A percentile compares a stretch with the other conserved stretches of the same genome.
Evolutionary conservation across 2,329 filamentous ascomycete species (phyloP).

Genomic region (Cladophialophora chaetospira): DNA sequence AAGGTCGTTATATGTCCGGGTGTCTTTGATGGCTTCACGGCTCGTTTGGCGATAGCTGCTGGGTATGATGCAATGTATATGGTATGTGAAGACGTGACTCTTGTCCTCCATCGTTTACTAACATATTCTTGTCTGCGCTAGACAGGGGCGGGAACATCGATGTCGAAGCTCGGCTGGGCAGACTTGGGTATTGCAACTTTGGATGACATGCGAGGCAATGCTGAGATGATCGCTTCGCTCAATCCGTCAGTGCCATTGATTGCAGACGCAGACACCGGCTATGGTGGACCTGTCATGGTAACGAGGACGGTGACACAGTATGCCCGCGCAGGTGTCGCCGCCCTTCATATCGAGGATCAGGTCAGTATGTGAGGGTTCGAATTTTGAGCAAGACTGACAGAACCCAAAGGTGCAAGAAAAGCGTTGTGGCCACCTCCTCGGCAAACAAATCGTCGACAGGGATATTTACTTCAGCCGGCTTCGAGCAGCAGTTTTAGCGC

Average conservation of each 20-base stretch:
- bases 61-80: slow-evolving; percentile 56
- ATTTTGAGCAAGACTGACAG: background rate
- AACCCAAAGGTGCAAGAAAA: slow-evolving; percentile 47
- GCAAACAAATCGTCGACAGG: slow-evolving; percentile 43
- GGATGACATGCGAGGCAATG: slow-evolving; percentile 56
- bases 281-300: slow-evolving; percentile 54
- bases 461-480: slow-evolving; percentile 42
- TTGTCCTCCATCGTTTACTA: background rate
- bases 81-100: slow-evolving; percentile 29
- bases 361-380: slow-evolving; percentile 1
- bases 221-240: slow-evolving; percentile 57
- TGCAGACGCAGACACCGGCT: slow-evolving; percentile 57
- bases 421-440: slow-evolving; percentile 45
- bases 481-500: slow-evolving; percentile 44
- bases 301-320: slow-evolving; percentile 54
- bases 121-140: background rate
- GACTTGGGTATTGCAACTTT: slow-evolving; percentile 55
- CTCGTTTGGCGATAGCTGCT: slow-evolving; percentile 50
- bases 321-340: slow-evolving; percentile 57
- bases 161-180: slow-evolving; percentile 51
- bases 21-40: slow-evolving; percentile 56
- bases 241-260: slow-evolving; percentile 54
- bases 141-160: slow-evolving; percentile 45
- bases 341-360: slow-evolving; percentile 59
- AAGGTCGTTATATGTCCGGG: slow-evolving; percentile 50